Percentiles rank a stretch among this genome's conserved stretches.
phyloP scores from a whole-genome alignment of 345 rosid genomes.

The Eucalyptus regnans region DNA sequence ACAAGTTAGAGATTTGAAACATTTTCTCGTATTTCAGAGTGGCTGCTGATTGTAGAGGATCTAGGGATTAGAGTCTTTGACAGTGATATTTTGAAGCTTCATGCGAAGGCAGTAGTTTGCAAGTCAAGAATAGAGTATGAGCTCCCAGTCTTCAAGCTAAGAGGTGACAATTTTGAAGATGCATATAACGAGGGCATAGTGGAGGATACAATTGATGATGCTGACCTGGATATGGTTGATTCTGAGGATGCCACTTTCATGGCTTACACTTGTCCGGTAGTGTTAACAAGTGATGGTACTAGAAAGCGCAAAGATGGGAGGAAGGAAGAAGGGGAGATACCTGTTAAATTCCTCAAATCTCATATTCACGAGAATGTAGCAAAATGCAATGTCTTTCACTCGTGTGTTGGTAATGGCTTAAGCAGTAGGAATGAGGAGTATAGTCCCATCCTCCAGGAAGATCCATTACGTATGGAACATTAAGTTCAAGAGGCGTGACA shows the following conservation, averaged over 20 bases:
- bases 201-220: not conserved
- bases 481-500: not conserved
- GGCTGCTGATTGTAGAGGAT: conserved; percentile 49
- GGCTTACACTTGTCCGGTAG: conserved; percentile 1
- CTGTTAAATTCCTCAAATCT: conserved; percentile 35
- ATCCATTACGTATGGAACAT: conserved; percentile 18
- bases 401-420: conserved; percentile 10
- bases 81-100: conserved; percentile 24
- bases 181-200: not conserved
- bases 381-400: conserved; percentile 1
- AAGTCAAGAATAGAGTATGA: conserved; percentile 21
- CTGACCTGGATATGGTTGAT: conserved; percentile 23
- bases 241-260: not conserved
- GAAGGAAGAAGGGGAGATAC: conserved; percentile 20
- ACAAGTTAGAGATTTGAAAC: not conserved
- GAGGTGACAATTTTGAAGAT: not conserved
- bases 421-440: conserved; percentile 36
- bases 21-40: conserved; percentile 24
- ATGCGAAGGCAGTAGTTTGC: conserved; percentile 32
- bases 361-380: conserved; percentile 6
- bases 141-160: not conserved
- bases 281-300: conserved; percentile 8
- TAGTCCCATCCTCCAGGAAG: conserved; percentile 4
- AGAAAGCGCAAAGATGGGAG: conserved; percentile 67
- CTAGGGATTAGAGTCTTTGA: conserved; percentile 50